A percentile compares a stretch with the other conserved stretches of the same genome.
Evolutionary conservation across 345 rosid genomes (phyloP).

Genomic region (Syzygium aromaticum): DNA sequence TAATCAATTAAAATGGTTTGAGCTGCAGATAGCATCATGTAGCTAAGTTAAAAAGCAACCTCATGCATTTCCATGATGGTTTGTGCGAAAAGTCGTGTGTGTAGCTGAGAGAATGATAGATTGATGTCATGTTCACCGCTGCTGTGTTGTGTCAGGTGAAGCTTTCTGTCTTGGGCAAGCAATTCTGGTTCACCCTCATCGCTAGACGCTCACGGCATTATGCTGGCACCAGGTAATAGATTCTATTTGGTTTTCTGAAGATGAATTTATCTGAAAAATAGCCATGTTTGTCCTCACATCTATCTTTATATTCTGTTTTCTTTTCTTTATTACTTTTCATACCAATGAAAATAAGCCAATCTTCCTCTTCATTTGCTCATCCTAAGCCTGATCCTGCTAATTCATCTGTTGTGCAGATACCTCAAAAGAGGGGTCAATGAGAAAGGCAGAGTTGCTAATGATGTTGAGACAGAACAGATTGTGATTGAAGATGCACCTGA

Average conservation of each 20-base stretch:
- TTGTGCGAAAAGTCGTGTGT: neutral
- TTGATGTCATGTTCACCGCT: neutral
- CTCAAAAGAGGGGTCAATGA: constrained; percentile 92
- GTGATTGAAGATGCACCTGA: constrained; percentile 83
- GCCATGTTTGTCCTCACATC: neutral
- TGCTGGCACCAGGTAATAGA: constrained; percentile 91
- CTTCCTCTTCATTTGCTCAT: neutral
- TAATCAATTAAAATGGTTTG: neutral
- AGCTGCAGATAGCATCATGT: neutral
- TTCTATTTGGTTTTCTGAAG: neutral
- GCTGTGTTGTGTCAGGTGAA: constrained; percentile 34
- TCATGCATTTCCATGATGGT: neutral
- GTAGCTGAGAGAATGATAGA: neutral
- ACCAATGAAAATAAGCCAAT: neutral
- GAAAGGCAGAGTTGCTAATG: constrained; percentile 98
- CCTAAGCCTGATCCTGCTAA: neutral
- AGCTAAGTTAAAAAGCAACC: neutral
- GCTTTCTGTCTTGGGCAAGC: constrained; percentile 54
- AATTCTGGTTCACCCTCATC: constrained; percentile 65
- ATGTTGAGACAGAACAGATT: constrained; percentile 97
- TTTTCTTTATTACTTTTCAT: neutral
- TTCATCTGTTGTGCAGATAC: constrained; percentile 34
- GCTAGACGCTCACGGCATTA: constrained; percentile 92
- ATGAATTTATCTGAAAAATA: neutral
- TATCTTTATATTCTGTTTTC: neutral